Base-by-base conservation (phyloP, 768 basidiomycete species). In the Scleroderma bovista region DNA sequence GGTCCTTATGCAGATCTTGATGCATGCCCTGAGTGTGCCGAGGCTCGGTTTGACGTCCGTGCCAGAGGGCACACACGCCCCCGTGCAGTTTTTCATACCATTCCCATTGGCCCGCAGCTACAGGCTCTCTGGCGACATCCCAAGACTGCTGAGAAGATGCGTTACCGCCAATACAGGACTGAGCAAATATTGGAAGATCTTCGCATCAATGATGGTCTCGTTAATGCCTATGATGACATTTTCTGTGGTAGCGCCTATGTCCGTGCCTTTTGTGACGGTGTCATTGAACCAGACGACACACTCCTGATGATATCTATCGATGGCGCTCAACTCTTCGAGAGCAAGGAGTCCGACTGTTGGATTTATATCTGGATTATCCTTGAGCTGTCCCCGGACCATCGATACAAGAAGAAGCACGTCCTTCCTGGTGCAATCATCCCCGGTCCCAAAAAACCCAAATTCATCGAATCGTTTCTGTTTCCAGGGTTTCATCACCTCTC, bases 231-330 rank as follows among this genome's bases (percentile, higher is more conserved):
- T n/a, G 11, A 43, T 9, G 24, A 26, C 9, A 8, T 43, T 11
- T 43, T 43, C 19, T 43, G 41, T 16, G 13, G 41, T 3, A 11
- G n/a, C 1, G 24, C 24, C 24, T 43, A 43, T 23, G 15, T 26
- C 12, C 4, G 16, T 29, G 16, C 24, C 6, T 23, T 43, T 1
- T 15, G 23, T n/a, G 6, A 46, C 31, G 26, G 47, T 1, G 26
- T 24, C n/a, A 54, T 60, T 36, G 20, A n/a, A 2, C 3, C 11
- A 3, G 33, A 54, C 7, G 71, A 73, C 47, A 64, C 61, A 8
- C 36, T 70, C 9, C 56, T 74, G 9, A 57, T 71, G 50, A 48
- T 67, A 3, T 73, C 72, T 0, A 59, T 72, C 8, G 69, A 75
- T 46, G 71, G 72, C 4, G 64, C 69, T 0, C 72, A 75, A 53